phyloP scores from a whole-genome alignment of 306 rosid species.

The Mimosa bimucronata region DNA sequence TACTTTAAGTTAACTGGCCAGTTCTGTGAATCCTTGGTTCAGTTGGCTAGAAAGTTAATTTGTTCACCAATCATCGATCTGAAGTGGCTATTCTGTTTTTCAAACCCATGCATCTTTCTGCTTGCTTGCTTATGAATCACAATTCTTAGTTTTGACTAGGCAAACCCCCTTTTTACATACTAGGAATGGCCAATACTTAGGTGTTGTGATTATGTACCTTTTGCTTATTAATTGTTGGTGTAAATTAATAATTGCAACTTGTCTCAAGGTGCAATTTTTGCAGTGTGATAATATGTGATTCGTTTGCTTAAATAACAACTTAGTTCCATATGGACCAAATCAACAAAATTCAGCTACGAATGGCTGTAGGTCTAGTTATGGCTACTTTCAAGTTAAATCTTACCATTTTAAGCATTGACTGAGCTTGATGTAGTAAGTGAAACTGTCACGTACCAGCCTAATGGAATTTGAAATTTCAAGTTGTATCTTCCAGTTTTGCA shows the following conservation, averaged over 20 bases:
- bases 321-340: neutral
- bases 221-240: neutral
- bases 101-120: neutral
- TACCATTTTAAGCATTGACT: conserved; percentile 12
- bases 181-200: neutral
- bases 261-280: conserved; percentile 9
- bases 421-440: conserved; percentile 7
- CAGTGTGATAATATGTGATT: neutral
- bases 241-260: conserved; percentile 17
- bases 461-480: conserved; percentile 17
- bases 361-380: conserved; percentile 13
- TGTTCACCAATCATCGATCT: neutral
- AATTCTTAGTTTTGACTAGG: conserved; percentile 12
- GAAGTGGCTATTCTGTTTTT: neutral
- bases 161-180: neutral
- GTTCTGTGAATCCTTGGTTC: neutral
- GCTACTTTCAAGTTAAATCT: conserved; percentile 26
- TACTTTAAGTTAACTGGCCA: neutral
- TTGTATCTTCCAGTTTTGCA: conserved; percentile 21
- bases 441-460: conserved; percentile 12
- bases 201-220: neutral
- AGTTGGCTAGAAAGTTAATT: neutral
- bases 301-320: neutral
- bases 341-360: neutral
- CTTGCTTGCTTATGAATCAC: conserved; percentile 15